These are phyloP conservation scores for Ilyonectria sp. DNA, from an alignment of 2,329 filamentous ascomycete species.

Conservation along the genomic window DNA sequence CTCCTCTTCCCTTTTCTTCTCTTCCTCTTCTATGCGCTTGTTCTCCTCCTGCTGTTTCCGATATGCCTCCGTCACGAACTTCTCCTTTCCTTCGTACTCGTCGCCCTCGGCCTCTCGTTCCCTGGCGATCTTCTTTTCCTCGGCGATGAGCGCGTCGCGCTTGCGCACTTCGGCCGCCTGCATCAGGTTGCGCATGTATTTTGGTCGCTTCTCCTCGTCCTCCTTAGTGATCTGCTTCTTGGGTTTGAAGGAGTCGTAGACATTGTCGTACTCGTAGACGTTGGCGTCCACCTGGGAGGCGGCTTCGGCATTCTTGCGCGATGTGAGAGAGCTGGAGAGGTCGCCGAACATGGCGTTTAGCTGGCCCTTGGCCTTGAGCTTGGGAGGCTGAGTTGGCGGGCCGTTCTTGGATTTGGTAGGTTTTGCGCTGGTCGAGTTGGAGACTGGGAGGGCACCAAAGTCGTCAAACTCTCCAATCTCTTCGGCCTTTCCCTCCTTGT, in stretches of 20 bases:
- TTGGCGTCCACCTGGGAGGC: slow-evolving; percentile 79
- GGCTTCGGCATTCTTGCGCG: slow-evolving; percentile 74
- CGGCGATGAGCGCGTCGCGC: slow-evolving; percentile 82
- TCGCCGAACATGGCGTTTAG: slow-evolving; percentile 71
- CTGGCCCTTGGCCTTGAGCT: slow-evolving; percentile 60
- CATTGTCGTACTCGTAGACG: slow-evolving; percentile 89
- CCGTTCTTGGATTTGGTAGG: slow-evolving; percentile 53
- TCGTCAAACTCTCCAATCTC: slow-evolving; percentile 77
- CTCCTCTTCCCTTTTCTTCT: slow-evolving; percentile 75
- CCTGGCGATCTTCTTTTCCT: slow-evolving; percentile 84
- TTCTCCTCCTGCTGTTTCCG: slow-evolving; percentile 86
- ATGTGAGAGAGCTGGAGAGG: slow-evolving; percentile 75
- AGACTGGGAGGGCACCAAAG: slow-evolving; percentile 50
- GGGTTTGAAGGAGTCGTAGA: slow-evolving; percentile 83
- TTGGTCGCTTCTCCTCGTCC: slow-evolving; percentile 75
- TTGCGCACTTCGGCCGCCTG: slow-evolving; percentile 83
- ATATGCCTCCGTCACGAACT: slow-evolving; percentile 88
- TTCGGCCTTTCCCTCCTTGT: slow-evolving; percentile 60
- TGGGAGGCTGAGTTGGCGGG: slow-evolving; percentile 57
- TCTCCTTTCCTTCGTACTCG: slow-evolving; percentile 86
- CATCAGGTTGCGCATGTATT: slow-evolving; percentile 84
- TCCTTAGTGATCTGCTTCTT: slow-evolving; percentile 71
- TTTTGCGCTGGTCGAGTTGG: slow-evolving; percentile 47
- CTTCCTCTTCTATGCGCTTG: slow-evolving; percentile 78
- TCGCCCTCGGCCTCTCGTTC: slow-evolving; percentile 87